Conservation (phyloP, 1,284 basidiomycete genomes). For the Marasmius fiardii region DNA sequence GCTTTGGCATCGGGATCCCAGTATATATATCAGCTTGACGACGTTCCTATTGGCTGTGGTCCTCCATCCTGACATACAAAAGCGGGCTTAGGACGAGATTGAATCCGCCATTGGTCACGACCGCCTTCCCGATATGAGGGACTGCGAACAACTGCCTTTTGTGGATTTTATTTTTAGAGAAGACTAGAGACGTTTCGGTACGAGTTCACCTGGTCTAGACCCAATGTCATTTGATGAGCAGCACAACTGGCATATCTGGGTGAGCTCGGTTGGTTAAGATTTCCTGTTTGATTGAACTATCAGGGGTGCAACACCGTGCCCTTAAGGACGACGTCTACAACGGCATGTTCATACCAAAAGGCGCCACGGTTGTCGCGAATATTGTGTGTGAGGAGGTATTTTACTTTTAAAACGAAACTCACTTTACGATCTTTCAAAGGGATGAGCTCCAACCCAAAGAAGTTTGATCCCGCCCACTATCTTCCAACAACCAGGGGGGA, state of each 20-base stretch:
- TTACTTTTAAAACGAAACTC: neutral
- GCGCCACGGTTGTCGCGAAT: neutral
- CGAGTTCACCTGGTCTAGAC: no score
- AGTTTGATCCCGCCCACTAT: neutral
- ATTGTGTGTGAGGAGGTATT: neutral
- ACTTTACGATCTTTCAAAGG: neutral
- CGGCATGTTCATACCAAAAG: neutral
- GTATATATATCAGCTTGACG: no score
- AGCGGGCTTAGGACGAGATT: conserved; percentile 3
- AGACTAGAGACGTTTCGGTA: no score
- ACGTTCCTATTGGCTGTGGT: conserved; percentile 4
- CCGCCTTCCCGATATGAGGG: neutral
- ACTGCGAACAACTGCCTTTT: no score
- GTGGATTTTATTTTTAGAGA: no score
- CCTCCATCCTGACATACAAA: conserved; percentile 7
- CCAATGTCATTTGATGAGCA: no score
- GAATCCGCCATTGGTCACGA: conserved; percentile 1
- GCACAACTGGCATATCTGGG: no score
- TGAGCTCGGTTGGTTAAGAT: no score
- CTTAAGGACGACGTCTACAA: conserved; percentile 1
- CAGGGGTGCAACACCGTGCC: conserved; percentile 1
- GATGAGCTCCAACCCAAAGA: neutral
- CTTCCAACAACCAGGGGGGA: conserved; percentile 1
- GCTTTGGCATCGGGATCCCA: neutral
- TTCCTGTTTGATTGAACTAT: no score